These are phyloP conservation scores for Lactarius vividus DNA, from an alignment of 768 basidiomycete genomes.

Conservation along the genomic window DNA sequence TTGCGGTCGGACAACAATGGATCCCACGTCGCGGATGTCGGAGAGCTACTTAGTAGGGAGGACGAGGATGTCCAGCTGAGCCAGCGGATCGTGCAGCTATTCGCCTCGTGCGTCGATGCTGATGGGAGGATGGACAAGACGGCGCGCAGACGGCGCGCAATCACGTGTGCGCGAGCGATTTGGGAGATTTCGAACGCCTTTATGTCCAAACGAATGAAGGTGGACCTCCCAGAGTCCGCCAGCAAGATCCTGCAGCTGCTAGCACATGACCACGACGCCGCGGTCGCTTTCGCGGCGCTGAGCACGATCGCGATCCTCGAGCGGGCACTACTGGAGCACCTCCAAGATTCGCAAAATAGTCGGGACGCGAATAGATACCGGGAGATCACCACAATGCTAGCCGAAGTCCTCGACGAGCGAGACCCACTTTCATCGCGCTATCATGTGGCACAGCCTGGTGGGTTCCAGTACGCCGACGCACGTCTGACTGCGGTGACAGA, in stretches of 20 bases:
- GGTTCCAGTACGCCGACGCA: background rate
- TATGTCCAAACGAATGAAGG: background rate
- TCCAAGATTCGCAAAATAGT: background rate
- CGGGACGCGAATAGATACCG: background rate
- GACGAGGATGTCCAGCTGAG: background rate
- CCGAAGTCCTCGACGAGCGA: background rate
- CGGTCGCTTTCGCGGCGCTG: constrained; percentile 11
- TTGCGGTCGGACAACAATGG: background rate
- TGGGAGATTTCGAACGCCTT: constrained; percentile 13
- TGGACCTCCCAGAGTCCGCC: background rate
- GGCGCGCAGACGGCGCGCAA: constrained; percentile 15
- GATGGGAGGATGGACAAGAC: constrained; percentile 14
- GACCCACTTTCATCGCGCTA: background rate
- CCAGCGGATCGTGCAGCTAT: constrained; percentile 7
- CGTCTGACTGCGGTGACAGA: constrained; percentile 4
- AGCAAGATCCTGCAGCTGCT: background rate
- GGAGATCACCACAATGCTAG: background rate
- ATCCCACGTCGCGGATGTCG: constrained; percentile 7
- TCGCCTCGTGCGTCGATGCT: constrained; percentile 5
- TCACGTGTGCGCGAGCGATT: constrained; percentile 15
- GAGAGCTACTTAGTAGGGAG: background rate
- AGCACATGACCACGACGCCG: constrained; percentile 1
- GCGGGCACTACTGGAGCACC: background rate
- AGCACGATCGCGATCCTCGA: constrained; percentile 1
- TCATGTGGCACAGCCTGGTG: background rate